These are phyloP conservation scores for Insectozyma bohioensis DNA, from an alignment of 1,139 yeast genomes.

Conservation along the genomic window DNA sequence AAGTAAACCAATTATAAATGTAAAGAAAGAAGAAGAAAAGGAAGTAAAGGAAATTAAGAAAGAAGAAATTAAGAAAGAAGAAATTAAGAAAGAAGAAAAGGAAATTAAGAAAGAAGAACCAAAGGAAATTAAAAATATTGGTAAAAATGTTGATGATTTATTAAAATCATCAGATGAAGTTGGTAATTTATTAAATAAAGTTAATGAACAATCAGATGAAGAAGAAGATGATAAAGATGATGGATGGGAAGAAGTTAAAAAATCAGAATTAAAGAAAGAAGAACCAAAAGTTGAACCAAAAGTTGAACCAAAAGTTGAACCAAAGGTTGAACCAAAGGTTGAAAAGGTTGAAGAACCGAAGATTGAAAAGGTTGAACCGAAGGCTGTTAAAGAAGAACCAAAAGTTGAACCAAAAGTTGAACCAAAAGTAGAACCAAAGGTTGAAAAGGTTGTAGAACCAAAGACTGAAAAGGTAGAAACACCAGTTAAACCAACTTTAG, in stretches of 20 bases:
- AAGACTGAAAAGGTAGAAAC: slow-evolving; percentile 5
- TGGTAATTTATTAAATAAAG: slow-evolving; percentile 38
- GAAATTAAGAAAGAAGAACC: slow-evolving; percentile 11
- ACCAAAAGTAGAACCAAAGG: slow-evolving; percentile 16
- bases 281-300: slow-evolving; percentile 17
- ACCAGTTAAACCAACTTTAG: slow-evolving; percentile 55
- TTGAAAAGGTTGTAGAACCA: too few species aligned
- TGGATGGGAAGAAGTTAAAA: slow-evolving; percentile 44
- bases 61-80: slow-evolving; percentile 16
- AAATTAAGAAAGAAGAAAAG: slow-evolving; percentile 13
- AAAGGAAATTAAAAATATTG: slow-evolving; percentile 7
- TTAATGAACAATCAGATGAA: slow-evolving; percentile 40
- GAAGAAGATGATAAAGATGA: slow-evolving; percentile 39
- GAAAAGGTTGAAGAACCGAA: slow-evolving; percentile 17
- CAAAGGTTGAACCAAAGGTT: slow-evolving; percentile 12
- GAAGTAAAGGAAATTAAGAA: slow-evolving; percentile 18
- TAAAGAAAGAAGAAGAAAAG: slow-evolving; percentile 19
- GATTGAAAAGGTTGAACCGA: slow-evolving; percentile 12
- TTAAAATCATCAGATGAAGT: slow-evolving; percentile 42
- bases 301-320: slow-evolving; percentile 16
- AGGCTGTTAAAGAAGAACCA: slow-evolving; percentile 11
- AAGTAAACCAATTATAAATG: slow-evolving; percentile 31
- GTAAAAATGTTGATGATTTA: slow-evolving; percentile 36
- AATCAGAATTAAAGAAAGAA: slow-evolving; percentile 19
- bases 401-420: slow-evolving; percentile 19